Conservation (phyloP, 345 rosid species). For the Odontarrhena argentea region DNA sequence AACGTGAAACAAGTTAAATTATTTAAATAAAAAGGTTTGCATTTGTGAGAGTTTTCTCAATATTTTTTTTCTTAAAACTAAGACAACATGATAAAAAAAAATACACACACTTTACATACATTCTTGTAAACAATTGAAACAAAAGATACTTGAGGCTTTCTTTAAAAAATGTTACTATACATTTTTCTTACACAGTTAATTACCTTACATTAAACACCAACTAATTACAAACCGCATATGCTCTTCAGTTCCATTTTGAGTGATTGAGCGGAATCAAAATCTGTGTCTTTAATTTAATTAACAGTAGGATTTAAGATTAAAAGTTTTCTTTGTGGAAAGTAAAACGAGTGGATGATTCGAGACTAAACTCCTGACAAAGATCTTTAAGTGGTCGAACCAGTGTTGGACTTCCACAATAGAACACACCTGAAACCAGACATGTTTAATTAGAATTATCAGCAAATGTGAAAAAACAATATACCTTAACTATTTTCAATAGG, state of each 20-base stretch:
- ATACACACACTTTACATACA: not conserved
- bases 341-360: slow-evolving; percentile 76
- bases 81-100: not conserved
- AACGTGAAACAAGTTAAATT: not conserved
- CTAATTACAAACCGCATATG: slow-evolving; percentile 28
- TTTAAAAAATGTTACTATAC: slow-evolving; percentile 22
- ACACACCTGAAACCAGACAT: slow-evolving; percentile 67
- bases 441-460: slow-evolving; percentile 5
- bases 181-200: slow-evolving; percentile 19
- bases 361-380: slow-evolving; percentile 81
- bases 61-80: not conserved
- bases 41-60: not conserved
- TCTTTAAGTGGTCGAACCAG: slow-evolving; percentile 61
- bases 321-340: slow-evolving; percentile 94
- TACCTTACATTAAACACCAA: slow-evolving; percentile 28
- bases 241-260: slow-evolving; percentile 11
- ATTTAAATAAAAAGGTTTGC: not conserved
- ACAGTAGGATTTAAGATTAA: slow-evolving; percentile 34
- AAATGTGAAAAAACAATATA: not conserved
- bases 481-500: not conserved
- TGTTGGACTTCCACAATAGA: slow-evolving; percentile 92
- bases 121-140: not conserved
- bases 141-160: slow-evolving; percentile 7
- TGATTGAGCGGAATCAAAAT: slow-evolving; percentile 16
- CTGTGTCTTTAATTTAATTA: slow-evolving; percentile 14